Conservation (phyloP, 768 basidiomycete genomes). For the Cubamyces sp. region DNA sequence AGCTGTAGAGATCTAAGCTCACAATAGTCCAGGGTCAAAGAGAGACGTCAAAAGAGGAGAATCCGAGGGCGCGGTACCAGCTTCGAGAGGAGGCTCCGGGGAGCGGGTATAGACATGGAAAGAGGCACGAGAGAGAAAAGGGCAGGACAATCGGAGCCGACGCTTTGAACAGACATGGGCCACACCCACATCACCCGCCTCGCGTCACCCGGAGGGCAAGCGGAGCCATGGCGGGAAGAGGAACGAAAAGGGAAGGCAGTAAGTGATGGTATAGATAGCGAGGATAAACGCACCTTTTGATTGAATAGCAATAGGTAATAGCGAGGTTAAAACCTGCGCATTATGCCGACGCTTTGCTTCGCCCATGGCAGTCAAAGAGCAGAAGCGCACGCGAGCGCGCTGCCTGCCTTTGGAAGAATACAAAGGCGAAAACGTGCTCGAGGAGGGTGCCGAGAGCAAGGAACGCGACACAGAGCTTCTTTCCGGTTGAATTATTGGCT, state of each 20-base stretch:
- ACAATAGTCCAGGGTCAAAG: conserved; percentile 1
- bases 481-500: not conserved
- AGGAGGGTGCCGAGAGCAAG: not conserved
- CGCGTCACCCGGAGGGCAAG: conserved; percentile 4
- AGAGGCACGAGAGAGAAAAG: not conserved
- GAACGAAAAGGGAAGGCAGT: not conserved
- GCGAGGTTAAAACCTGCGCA: not conserved
- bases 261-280: not conserved
- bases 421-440: conserved; percentile 12
- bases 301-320: not conserved
- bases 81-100: not conserved
- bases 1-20: not conserved
- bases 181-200: conserved; percentile 13
- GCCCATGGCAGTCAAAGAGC: not conserved
- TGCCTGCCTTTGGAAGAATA: conserved; percentile 4
- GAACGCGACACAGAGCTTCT: not conserved
- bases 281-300: conserved; percentile 6
- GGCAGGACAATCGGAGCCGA: not conserved
- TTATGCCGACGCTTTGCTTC: not conserved
- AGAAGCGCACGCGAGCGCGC: not conserved
- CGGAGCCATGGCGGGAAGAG: not conserved
- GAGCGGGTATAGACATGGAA: not conserved
- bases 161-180: not conserved
- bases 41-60: not conserved
- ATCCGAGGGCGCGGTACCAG: not conserved